These are phyloP conservation scores for Penicillium sp. DNA, from an alignment of 2,329 filamentous ascomycete species.

Conservation along the genomic window DNA sequence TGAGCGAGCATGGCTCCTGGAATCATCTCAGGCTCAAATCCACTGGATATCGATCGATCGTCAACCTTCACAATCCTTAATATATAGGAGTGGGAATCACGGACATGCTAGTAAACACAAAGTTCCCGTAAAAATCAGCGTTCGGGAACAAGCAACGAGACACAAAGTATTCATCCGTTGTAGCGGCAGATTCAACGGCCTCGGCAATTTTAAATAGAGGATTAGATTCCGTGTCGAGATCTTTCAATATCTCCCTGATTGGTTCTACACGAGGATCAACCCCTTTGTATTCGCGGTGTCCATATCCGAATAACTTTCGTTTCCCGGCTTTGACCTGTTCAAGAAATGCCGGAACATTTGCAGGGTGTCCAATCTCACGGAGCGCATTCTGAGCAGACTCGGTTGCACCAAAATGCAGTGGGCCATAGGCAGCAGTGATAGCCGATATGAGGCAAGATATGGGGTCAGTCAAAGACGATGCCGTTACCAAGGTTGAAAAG, in stretches of 20 bases:
- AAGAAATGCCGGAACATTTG: conserved; percentile 37
- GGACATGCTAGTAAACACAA: conserved; percentile 51
- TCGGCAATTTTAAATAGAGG: conserved; percentile 35
- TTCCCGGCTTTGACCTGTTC: conserved; percentile 37
- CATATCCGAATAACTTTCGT: conserved; percentile 40
- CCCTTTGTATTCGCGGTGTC: conserved; percentile 41
- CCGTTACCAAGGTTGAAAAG: conserved; percentile 62
- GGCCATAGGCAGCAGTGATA: conserved; percentile 62
- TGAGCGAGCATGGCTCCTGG: conserved; percentile 40
- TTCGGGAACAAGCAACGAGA: conserved; percentile 49
- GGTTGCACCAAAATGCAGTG: conserved; percentile 65
- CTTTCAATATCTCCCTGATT: conserved; percentile 35
- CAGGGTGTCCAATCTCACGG: conserved; percentile 33
- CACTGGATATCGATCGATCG: conserved; percentile 19
- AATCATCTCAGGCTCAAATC: conserved; percentile 39
- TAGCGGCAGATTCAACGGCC: conserved; percentile 35
- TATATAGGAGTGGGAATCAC: conserved; percentile 7
- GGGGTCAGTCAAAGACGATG: conserved; percentile 63
- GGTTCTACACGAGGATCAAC: conserved; percentile 37
- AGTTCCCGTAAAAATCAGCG: conserved; percentile 54
- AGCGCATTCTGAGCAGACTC: conserved; percentile 60
- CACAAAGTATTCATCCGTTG: conserved; percentile 37
- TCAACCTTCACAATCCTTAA: neutral
- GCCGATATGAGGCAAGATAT: conserved; percentile 60
- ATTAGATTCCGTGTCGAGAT: conserved; percentile 27